Conservation (phyloP, 2,329 filamentous ascomycete species). For the Clarireedia homoeocarpa region DNA sequence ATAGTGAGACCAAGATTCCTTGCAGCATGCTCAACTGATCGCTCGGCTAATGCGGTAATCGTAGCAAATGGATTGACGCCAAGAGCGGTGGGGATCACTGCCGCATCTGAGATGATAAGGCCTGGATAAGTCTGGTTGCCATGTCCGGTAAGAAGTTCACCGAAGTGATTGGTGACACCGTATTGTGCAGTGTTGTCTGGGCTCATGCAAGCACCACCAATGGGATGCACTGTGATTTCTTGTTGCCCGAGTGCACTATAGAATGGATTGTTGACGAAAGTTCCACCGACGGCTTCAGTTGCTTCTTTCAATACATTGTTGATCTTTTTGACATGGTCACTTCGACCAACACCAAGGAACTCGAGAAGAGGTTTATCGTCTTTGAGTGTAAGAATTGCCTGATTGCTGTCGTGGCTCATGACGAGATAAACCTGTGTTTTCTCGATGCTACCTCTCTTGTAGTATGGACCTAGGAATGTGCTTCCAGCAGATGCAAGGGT, state of each 20-base stretch:
- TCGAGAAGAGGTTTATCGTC: conserved; percentile 52
- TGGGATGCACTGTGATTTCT: conserved; percentile 58
- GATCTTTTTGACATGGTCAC: conserved; percentile 45
- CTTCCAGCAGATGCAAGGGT: conserved; percentile 43
- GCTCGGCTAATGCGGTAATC: conserved; percentile 60
- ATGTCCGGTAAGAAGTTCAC: conserved; percentile 49
- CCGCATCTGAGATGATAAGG: conserved; percentile 53
- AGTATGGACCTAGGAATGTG: conserved; percentile 52
- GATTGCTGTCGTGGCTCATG: conserved; percentile 36
- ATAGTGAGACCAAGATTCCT: conserved; percentile 34
- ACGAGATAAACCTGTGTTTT: conserved; percentile 57
- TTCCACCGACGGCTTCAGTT: conserved; percentile 51
- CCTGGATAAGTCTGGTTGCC: conserved; percentile 45
- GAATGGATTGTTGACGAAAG: conserved; percentile 50
- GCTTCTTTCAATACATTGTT: conserved; percentile 45
- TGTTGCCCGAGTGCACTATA: conserved; percentile 47
- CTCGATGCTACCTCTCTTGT: conserved; percentile 45
- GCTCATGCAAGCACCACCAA: conserved; percentile 58
- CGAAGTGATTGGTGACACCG: conserved; percentile 54
- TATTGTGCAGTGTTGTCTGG: conserved; percentile 46
- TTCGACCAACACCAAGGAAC: conserved; percentile 51
- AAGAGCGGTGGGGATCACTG: conserved; percentile 53
- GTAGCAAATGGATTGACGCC: conserved; percentile 62
- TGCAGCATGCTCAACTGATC: conserved; percentile 47
- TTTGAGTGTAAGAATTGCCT: conserved; percentile 50